Evolutionary conservation across 73 alveolate species (phyloP).

Genomic region (Breviolum minutum): DNA sequence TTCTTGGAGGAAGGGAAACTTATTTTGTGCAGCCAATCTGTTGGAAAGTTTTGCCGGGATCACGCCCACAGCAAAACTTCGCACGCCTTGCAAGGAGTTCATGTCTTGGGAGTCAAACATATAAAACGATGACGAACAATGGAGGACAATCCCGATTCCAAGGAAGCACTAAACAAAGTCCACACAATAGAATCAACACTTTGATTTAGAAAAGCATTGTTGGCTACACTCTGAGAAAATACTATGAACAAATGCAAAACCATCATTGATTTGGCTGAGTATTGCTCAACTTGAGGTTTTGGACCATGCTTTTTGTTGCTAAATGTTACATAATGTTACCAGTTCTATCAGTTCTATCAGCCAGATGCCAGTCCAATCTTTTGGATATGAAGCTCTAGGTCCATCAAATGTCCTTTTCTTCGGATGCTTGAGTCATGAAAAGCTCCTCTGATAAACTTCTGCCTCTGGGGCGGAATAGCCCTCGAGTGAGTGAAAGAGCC

Average conservation of each 20-base stretch:
- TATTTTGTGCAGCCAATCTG: neutral
- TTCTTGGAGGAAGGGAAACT: neutral
- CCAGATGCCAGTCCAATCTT: neutral
- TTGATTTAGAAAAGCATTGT: neutral
- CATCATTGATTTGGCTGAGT: neutral
- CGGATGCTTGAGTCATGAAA: too few species aligned
- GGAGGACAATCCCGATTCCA: neutral
- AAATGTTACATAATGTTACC: too few species aligned
- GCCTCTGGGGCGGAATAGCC: slow-evolving; percentile 67
- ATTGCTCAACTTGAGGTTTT: neutral
- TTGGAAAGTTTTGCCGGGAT: neutral
- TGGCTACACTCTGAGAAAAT: neutral
- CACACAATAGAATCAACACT: neutral
- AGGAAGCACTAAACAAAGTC: neutral
- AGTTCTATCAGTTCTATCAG: too few species aligned
- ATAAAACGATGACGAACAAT: neutral
- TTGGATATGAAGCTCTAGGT: too few species aligned
- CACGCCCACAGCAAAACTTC: slow-evolving; percentile 64
- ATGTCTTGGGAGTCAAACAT: neutral
- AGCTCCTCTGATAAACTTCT: neutral
- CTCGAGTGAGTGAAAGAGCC: slow-evolving; percentile 73
- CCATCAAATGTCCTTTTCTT: too few species aligned
- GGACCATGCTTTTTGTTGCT: too few species aligned
- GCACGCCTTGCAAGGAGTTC: slow-evolving; percentile 1
- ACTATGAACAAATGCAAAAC: neutral